phyloP scores from a whole-genome alignment of 192 early-diverging fungal genomes.

The Coemansia aciculifera region DNA sequence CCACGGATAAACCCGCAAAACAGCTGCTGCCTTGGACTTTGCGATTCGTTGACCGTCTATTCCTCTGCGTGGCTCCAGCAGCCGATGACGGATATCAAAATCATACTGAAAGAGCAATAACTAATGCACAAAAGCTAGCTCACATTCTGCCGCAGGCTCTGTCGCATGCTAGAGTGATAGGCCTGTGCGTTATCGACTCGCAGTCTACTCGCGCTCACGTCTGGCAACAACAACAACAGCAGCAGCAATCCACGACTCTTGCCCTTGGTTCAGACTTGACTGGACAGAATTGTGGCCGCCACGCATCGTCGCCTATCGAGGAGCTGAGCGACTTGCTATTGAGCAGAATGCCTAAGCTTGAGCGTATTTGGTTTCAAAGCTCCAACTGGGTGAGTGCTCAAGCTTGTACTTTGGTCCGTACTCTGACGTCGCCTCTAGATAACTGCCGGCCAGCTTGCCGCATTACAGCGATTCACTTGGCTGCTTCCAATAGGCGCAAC shows the following conservation, averaged over 20 bases:
- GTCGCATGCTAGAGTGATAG: constrained; percentile 13
- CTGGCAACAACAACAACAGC: constrained; percentile 10
- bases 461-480: constrained; percentile 19
- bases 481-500: constrained; percentile 5
- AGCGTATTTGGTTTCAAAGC: constrained; percentile 30
- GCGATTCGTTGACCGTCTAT: constrained; percentile 11
- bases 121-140: neutral
- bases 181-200: constrained; percentile 19
- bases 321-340: neutral
- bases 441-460: neutral
- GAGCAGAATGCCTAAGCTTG: neutral
- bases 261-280: neutral
- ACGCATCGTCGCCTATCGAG: neutral
- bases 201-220: neutral
- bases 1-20: neutral
- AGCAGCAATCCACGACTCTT: neutral
- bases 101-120: neutral
- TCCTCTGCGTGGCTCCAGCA: constrained; percentile 9
- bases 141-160: constrained; percentile 7
- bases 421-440: neutral
- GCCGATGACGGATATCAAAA: neutral
- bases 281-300: neutral
- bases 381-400: constrained; percentile 1
- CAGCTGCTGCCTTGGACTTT: constrained; percentile 7
- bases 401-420: neutral